phyloP scores from a whole-genome alignment of 345 rosid genomes.

The Lepidium aucheri region DNA sequence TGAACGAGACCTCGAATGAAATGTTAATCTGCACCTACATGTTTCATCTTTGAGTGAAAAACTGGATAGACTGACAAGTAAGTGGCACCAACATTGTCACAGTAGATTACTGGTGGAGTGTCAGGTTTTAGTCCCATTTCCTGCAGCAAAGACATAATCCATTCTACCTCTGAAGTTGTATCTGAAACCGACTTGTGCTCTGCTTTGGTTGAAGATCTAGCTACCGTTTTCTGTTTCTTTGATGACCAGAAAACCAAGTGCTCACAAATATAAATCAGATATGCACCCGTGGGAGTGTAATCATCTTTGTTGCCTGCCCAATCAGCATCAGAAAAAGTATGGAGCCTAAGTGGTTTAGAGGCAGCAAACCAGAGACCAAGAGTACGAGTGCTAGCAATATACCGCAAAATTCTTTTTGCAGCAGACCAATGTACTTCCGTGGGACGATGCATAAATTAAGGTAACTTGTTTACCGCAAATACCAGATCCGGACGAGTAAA shows the following conservation, averaged over 20 bases:
- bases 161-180: background rate
- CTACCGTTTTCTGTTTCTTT: background rate
- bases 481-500: no score
- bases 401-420: no score
- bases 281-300: background rate
- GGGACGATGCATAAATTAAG: no score
- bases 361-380: no score
- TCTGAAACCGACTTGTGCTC: background rate
- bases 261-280: background rate
- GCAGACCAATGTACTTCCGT: no score
- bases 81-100: background rate
- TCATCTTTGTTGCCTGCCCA: background rate
- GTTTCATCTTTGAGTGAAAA: background rate
- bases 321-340: background rate
- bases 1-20: background rate
- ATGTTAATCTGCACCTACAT: background rate
- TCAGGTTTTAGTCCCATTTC: no score
- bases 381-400: no score
- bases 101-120: background rate
- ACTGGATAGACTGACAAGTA: background rate
- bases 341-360: no score
- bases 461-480: no score
- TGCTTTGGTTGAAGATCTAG: background rate
- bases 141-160: background rate
- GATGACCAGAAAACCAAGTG: background rate